Base-by-base conservation (phyloP, 139 green algal species). In the Picochlorum sp. region DNA sequence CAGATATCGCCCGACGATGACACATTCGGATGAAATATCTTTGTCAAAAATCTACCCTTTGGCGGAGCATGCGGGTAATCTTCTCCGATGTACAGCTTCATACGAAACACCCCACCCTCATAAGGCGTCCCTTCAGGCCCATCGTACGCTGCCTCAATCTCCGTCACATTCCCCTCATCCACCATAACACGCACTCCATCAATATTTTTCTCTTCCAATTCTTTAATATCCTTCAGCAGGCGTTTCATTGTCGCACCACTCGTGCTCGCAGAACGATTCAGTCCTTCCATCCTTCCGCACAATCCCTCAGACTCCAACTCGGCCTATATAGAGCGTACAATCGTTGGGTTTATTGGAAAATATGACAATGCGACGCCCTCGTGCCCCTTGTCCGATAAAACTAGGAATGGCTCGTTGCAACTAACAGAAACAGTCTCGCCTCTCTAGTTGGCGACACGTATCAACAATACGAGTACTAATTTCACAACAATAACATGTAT, bases 11-110 rank as follows among this genome's bases (percentile, higher is more conserved):
- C 93, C 4, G 52, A 55, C 16, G 79, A 67, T 34, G 85, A 86
- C 5, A 98, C 83, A 66, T 98, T 98, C 4, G 93, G 93, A 68
- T 98, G 93, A 62, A 98, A 98, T n/a, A 98, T 92, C 51, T 86
- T 91, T 4, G 88, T 96, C 7, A 87, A 28, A 66, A 97, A 96
- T 66, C 74, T 89, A 31, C 84, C 77, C 75, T 92, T 70, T 51
- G 86, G 86, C 5, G 86, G 80, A 1, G 54, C 63, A 2, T 63
- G 31, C 3, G 86, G 86, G 60, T 83, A 94, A 58, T 92, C 84
- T 23, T 62, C 1, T 1, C 77, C 68, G 11, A 91, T 49, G 2
- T 71, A 54, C n/a, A 94, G 73, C 45, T 82, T 83, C 81, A 97
- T 88, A 24, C 79, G 74, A 68, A 98, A 98, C 13, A 82, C 5